Conservation (phyloP, 1,284 basidiomycete genomes). For the Trametes sp. region DNA sequence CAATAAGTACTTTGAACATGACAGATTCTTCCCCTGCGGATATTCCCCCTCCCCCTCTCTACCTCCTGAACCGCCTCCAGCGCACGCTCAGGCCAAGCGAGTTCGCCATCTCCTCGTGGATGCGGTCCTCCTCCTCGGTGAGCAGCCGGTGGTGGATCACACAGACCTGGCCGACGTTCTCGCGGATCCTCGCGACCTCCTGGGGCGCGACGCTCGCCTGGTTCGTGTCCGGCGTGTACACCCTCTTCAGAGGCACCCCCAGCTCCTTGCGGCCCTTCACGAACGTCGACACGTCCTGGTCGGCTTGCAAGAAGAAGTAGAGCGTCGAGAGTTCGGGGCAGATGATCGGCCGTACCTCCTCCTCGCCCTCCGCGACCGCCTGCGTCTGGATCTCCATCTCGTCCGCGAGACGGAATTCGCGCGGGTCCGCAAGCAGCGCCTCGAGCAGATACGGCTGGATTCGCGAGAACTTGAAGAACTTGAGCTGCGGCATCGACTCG, state of each 20-base stretch:
- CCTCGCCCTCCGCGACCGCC: constrained; percentile 16
- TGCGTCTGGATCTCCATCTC: constrained; percentile 21
- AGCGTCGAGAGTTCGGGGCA: constrained; percentile 52
- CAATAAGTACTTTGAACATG: constrained; percentile 14
- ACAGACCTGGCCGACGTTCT: constrained; percentile 2
- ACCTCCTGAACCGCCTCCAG: constrained; percentile 13
- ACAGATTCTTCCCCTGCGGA: not conserved
- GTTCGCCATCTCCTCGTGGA: constrained; percentile 22
- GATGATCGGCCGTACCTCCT: constrained; percentile 36
- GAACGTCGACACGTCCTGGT: constrained; percentile 37
- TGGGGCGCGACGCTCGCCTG: constrained; percentile 24
- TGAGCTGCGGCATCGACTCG: constrained; percentile 59
- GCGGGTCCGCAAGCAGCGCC: constrained; percentile 51
- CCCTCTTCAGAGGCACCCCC: constrained; percentile 44
- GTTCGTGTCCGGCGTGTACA: constrained; percentile 44
- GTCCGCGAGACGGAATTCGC: constrained; percentile 16
- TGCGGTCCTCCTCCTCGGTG: constrained; percentile 19
- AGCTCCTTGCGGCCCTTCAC: constrained; percentile 38
- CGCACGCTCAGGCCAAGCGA: constrained; percentile 8
- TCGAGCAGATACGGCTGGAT: constrained; percentile 50
- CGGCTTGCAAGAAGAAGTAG: constrained; percentile 47
- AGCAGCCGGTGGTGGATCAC: constrained; percentile 1
- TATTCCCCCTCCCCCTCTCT: too few species aligned
- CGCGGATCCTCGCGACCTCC: constrained; percentile 24
- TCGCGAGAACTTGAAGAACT: constrained; percentile 55